Conservation (phyloP, 2,329 filamentous ascomycete species). For the Fusarium denticulatum region DNA sequence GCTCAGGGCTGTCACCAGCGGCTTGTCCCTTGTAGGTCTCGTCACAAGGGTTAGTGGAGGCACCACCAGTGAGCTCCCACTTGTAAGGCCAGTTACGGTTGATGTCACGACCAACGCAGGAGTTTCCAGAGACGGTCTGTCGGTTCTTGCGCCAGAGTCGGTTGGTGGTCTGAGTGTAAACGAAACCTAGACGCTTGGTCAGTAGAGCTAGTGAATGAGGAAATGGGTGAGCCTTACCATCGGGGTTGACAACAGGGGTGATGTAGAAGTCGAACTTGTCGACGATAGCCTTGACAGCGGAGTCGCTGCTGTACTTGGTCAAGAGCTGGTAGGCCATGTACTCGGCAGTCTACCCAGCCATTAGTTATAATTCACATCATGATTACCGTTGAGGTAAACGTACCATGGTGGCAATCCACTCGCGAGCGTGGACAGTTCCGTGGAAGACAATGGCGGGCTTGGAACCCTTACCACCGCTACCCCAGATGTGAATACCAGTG, state of each 20-base stretch:
- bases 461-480: slow-evolving; percentile 32
- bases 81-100: slow-evolving; percentile 70
- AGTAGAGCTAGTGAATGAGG: too few relatives aligned
- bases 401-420: slow-evolving; percentile 33
- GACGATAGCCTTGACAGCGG: slow-evolving; percentile 52
- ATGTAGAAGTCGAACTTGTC: slow-evolving; percentile 75
- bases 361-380: too few relatives aligned
- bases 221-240: slow-evolving; percentile 57
- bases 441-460: slow-evolving; percentile 31
- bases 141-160: slow-evolving; percentile 72
- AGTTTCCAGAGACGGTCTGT: slow-evolving; percentile 51
- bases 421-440: slow-evolving; percentile 30
- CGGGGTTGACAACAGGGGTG: slow-evolving; percentile 69
- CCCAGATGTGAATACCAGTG: slow-evolving; percentile 33
- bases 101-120: slow-evolving; percentile 63
- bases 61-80: slow-evolving; percentile 61
- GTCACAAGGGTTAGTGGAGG: slow-evolving; percentile 62
- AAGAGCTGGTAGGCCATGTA: slow-evolving; percentile 31
- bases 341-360: slow-evolving; percentile 14
- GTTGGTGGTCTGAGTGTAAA: slow-evolving; percentile 65
- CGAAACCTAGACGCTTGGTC: background rate
- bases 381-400: fast-evolving
- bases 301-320: slow-evolving; percentile 27
- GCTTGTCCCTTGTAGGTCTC: slow-evolving; percentile 59
- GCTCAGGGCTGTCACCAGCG: slow-evolving; percentile 61